Conservation (phyloP, 1,139 yeast genomes). For the Yamadazyma aaseri region DNA sequence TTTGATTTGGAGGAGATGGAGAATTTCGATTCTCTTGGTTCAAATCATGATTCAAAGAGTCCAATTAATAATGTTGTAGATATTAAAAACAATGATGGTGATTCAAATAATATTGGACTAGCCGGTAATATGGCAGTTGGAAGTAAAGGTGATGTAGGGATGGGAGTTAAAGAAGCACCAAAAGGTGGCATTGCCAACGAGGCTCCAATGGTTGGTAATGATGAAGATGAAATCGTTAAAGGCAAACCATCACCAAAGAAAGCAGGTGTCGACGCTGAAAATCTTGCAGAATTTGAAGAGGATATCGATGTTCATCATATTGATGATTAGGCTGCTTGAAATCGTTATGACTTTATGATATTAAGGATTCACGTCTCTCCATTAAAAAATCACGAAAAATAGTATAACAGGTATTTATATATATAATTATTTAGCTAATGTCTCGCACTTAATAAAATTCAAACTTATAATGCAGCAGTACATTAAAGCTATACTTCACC, state of each 20-base stretch:
- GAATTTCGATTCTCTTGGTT: background rate
- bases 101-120: constrained; percentile 31
- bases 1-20: constrained; percentile 26
- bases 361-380: background rate
- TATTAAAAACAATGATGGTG: constrained; percentile 29
- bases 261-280: constrained; percentile 4
- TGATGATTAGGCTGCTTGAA: constrained; percentile 5
- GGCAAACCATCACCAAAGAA: constrained; percentile 11
- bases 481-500: no score
- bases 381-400: no score
- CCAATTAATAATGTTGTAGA: constrained; percentile 23
- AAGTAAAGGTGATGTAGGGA: constrained; percentile 43
- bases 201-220: constrained; percentile 45
- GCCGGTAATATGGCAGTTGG: constrained; percentile 43
- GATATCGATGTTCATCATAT: constrained; percentile 6
- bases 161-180: constrained; percentile 48
- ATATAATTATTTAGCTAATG: no score
- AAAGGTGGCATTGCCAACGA: constrained; percentile 52
- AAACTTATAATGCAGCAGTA: no score
- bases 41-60: constrained; percentile 7
- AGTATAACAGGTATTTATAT: no score
- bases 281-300: constrained; percentile 10
- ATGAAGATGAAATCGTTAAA: constrained; percentile 33
- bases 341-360: no score
- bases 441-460: no score